Conservation (phyloP, 2,329 filamentous ascomycete genomes). For the Orbilia brochopaga region DNA sequence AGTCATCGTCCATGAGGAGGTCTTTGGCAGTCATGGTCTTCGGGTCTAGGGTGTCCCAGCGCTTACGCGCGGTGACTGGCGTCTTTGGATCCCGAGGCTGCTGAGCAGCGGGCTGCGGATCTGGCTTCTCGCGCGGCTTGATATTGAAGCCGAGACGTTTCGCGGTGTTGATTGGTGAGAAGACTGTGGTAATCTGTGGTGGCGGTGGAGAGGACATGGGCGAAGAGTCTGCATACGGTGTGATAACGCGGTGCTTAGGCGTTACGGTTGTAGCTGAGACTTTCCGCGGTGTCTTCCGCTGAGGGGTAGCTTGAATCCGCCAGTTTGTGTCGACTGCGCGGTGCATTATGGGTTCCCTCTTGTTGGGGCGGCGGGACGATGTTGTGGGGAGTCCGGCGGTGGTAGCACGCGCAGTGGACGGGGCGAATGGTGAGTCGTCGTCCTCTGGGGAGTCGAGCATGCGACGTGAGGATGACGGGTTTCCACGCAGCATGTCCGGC, state of each 20-base stretch:
- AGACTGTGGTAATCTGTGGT: slow-evolving; percentile 49
- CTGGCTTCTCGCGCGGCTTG: slow-evolving; percentile 29
- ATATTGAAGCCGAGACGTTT: slow-evolving; percentile 29
- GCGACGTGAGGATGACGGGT: slow-evolving; percentile 18
- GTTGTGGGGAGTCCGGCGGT: slow-evolving; percentile 57
- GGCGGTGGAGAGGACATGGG: slow-evolving; percentile 60
- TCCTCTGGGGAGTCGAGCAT: slow-evolving; percentile 35
- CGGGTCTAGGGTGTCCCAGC: slow-evolving; percentile 65
- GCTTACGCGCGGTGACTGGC: slow-evolving; percentile 65
- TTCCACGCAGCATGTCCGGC: slow-evolving; percentile 26
- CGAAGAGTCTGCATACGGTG: slow-evolving; percentile 59
- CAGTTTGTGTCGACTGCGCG: slow-evolving; percentile 95
- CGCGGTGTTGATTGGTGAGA: slow-evolving; percentile 38
- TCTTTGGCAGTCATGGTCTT: slow-evolving; percentile 75
- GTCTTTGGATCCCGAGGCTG: slow-evolving; percentile 63
- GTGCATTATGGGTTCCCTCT: slow-evolving; percentile 79
- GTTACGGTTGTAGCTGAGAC: slow-evolving; percentile 58
- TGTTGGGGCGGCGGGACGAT: slow-evolving; percentile 57
- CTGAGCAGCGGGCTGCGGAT: slow-evolving; percentile 4
- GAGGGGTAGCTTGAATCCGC: slow-evolving; percentile 87
- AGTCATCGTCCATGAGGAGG: slow-evolving; percentile 47
- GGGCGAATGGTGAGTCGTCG: slow-evolving; percentile 42
- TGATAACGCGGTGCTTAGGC: slow-evolving; percentile 55
- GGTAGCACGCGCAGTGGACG: slow-evolving; percentile 62
- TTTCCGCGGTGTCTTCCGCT: slow-evolving; percentile 59